A percentile compares a stretch with the other conserved stretches of the same genome.
Conservation (phyloP, 768 basidiomycete species). For the Amanita jacksonii region DNA sequence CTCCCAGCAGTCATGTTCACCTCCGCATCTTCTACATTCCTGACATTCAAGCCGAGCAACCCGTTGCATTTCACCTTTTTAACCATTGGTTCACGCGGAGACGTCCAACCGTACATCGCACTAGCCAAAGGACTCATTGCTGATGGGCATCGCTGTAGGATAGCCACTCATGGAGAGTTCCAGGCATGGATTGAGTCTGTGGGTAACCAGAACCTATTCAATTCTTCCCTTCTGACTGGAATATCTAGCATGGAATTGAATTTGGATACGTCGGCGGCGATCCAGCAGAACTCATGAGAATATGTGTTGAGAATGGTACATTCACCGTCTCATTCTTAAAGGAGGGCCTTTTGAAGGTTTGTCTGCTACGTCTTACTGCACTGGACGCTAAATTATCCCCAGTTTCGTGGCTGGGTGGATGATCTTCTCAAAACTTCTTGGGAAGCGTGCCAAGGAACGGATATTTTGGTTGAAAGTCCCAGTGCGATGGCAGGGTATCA, state of each 20-base stretch:
- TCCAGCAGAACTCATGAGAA: conserved; percentile 94
- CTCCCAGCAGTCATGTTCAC: conserved; percentile 93
- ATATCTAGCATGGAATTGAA: conserved; percentile 82
- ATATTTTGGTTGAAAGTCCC: conserved; percentile 90
- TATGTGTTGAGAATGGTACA: conserved; percentile 96
- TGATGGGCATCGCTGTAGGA: conserved; percentile 82
- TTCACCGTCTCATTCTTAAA: conserved; percentile 94
- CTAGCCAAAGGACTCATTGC: conserved; percentile 85
- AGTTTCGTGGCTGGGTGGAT: conserved; percentile 98
- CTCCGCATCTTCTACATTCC: conserved; percentile 89
- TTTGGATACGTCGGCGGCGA: conserved; percentile 93
- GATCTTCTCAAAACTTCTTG: conserved; percentile 92
- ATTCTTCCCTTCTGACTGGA: conserved; percentile 5
- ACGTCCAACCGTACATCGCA: conserved; percentile 97
- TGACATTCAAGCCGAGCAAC: conserved; percentile 89
- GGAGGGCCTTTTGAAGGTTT: conserved; percentile 80
- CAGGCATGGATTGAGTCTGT: conserved; percentile 92
- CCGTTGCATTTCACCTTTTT: conserved; percentile 86
- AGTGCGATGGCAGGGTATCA: conserved; percentile 97
- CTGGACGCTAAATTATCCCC: background rate
- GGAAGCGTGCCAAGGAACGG: conserved; percentile 93
- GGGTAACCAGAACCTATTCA: conserved; percentile 22
- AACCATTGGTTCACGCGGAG: conserved; percentile 93
- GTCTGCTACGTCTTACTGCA: background rate
- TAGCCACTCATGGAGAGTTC: conserved; percentile 95